A percentile compares a stretch with the other conserved stretches of the same genome.
Conservation (phyloP, 2,329 filamentous ascomycete genomes). For the Gnomoniopsis smithogilvyi region DNA sequence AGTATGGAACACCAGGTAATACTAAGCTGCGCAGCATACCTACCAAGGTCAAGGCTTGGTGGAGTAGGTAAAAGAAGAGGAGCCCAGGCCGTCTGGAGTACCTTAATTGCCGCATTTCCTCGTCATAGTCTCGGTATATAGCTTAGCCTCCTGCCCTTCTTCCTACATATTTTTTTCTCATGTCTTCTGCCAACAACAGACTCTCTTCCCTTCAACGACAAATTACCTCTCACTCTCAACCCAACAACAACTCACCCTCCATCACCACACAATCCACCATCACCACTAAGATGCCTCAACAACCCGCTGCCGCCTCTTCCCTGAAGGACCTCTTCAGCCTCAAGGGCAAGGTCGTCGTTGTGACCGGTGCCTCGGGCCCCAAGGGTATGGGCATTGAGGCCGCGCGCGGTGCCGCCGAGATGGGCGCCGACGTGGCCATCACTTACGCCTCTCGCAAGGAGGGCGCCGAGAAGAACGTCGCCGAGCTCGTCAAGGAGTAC, state of each 20-base stretch:
- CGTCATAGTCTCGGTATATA: neutral
- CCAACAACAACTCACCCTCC: neutral
- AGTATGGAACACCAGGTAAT: too few species aligned
- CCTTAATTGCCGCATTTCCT: neutral
- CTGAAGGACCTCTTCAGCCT: constrained; percentile 66
- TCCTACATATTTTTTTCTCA: too few species aligned
- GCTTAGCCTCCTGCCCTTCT: neutral
- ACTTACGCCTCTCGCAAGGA: constrained; percentile 69
- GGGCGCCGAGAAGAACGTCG: constrained; percentile 62
- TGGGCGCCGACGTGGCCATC: constrained; percentile 65
- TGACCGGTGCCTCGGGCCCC: constrained; percentile 65
- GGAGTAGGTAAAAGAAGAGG: neutral
- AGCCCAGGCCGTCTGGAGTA: neutral
- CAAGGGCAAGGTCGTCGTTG: constrained; percentile 67
- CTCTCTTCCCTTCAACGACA: neutral
- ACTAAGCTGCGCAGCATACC: too few species aligned
- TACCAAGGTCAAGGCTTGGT: too few species aligned
- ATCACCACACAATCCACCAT: neutral
- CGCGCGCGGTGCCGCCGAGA: constrained; percentile 64
- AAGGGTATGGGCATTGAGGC: constrained; percentile 67
- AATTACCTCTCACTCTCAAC: neutral
- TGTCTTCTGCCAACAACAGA: neutral
- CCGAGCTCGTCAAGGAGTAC: constrained; percentile 60
- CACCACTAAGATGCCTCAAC: constrained; percentile 49
- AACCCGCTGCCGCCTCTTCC: constrained; percentile 52